Percentiles rank a stretch among this genome's conserved stretches.
These are phyloP conservation scores for Aspergillus quadrilineatus DNA, from an alignment of 2,329 filamentous ascomycete genomes.

Conservation along the genomic window DNA sequence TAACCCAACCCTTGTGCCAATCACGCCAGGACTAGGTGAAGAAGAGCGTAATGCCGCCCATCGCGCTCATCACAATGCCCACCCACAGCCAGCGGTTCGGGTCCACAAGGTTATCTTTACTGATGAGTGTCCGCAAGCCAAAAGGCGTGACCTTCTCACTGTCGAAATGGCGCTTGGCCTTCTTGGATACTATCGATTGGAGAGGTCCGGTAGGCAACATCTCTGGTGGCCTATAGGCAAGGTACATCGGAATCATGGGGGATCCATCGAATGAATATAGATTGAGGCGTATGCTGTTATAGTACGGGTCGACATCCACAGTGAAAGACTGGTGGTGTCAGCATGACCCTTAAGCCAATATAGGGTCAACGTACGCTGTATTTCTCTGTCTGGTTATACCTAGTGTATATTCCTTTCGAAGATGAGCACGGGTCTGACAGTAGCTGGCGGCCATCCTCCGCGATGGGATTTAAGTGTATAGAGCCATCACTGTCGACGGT, in stretches of 20 bases:
- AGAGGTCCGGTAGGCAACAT: conserved; percentile 70
- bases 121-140: conserved; percentile 30
- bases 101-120: conserved; percentile 35
- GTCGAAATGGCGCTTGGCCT: conserved; percentile 33
- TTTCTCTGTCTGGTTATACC: conserved; percentile 65
- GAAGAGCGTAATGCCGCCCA: conserved; percentile 43
- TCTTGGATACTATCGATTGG: conserved; percentile 52
- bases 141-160: conserved; percentile 21
- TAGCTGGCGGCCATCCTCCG: conserved; percentile 66
- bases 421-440: conserved; percentile 64
- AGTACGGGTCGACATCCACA: conserved; percentile 58
- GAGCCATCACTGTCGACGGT: conserved; percentile 57
- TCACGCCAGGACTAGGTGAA: conserved; percentile 25
- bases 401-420: conserved; percentile 57
- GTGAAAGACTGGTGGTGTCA: conserved; percentile 38
- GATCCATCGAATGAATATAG: conserved; percentile 64
- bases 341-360: not conserved
- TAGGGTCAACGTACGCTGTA: conserved; percentile 53
- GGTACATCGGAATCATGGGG: conserved; percentile 67
- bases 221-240: conserved; percentile 61
- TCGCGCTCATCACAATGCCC: conserved; percentile 47
- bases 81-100: conserved; percentile 50
- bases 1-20: not conserved
- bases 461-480: conserved; percentile 60
- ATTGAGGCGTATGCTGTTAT: conserved; percentile 62